Base-by-base conservation (phyloP, 2,329 filamentous ascomycete species). In the Aaosphaeria arxii region DNA sequence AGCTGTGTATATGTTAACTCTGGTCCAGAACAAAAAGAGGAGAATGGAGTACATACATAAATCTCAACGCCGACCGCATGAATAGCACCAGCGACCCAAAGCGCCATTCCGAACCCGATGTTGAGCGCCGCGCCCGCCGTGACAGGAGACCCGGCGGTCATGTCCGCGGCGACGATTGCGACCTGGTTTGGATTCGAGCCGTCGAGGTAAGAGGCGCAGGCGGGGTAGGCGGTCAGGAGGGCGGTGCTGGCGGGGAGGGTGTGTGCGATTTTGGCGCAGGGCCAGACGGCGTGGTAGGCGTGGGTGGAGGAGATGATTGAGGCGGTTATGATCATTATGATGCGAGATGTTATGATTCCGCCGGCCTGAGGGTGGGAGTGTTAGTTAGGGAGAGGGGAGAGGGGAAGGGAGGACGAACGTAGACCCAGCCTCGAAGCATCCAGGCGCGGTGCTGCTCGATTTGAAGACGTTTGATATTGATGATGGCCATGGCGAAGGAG, bases 391-490 rank as follows among this genome's bases (percentile, higher is more conserved):
- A n/a, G 11, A 11, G 39, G 24, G 3, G 3, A 40, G 11, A 13
- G 7, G 11, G 41, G 6, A 2, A 31, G 30, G 29, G 17, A 24
- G 11, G 24, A 53, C 58, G 45, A 49, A 62, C 58, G 28, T 59
- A 57, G 11, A 64, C 64, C 64, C 63, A 67, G 1, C 58, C 72
- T 24, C 83, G 64, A 30, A 86, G 57, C 82, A 85, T 86, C 82
- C 82, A 86, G 3, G 80, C 79, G 1, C 83, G 74, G 51, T 86
- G 83, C 56, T 85, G 77, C 31, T 85, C 81, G 43, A 87, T 81
- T 57, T 85, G 82, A 2, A 85, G 63, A 2, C 72, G 68, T 61
- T 80, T 84, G 62, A 86, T 77, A 52, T 84, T 84, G 59, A 77
- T 70, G 31, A 75, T 77, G 1, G 81, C 78, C 40, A 84, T 50